Conservation (phyloP, 306 rosid species). For the Herpetospermum pedunculosum region DNA sequence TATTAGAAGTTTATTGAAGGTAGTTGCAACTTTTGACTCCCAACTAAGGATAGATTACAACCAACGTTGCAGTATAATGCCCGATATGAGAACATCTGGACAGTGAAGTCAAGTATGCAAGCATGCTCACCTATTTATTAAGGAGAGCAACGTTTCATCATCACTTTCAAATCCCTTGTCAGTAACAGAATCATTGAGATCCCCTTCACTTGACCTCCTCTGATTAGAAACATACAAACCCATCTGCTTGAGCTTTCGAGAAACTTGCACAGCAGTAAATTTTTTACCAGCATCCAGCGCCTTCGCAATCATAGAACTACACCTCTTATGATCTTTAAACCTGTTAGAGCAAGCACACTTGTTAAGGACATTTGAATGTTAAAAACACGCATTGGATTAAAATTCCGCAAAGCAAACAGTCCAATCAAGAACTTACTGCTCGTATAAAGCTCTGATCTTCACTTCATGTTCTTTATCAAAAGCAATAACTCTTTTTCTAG, state of each 20-base stretch:
- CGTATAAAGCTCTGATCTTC: constrained; percentile 51
- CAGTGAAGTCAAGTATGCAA: not conserved
- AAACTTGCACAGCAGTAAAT: constrained; percentile 61
- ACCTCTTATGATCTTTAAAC: constrained; percentile 73
- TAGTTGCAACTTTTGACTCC: not conserved
- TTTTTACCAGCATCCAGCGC: constrained; percentile 53
- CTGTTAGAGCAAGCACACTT: constrained; percentile 17
- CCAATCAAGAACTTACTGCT: constrained; percentile 51
- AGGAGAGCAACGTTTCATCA: constrained; percentile 54
- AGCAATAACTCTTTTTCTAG: constrained; percentile 53
- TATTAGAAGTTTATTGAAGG: not conserved
- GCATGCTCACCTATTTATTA: constrained; percentile 40
- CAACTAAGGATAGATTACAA: not conserved
- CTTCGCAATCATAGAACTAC: constrained; percentile 80
- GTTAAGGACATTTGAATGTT: not conserved
- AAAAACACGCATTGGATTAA: not conserved
- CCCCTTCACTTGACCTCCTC: constrained; percentile 37
- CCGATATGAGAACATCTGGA: constrained; percentile 6
- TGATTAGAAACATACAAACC: constrained; percentile 43
- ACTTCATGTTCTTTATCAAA: constrained; percentile 70
- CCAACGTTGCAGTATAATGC: not conserved
- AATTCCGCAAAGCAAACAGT: constrained; percentile 8
- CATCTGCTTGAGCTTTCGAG: constrained; percentile 79
- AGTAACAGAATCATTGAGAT: constrained; percentile 19
- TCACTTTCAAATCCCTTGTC: constrained; percentile 41